A percentile compares a stretch with the other conserved stretches of the same genome.
These are phyloP conservation scores for Lagenidium sp. DNA, from an alignment of 352 stramenopile species.

Conservation along the genomic window DNA sequence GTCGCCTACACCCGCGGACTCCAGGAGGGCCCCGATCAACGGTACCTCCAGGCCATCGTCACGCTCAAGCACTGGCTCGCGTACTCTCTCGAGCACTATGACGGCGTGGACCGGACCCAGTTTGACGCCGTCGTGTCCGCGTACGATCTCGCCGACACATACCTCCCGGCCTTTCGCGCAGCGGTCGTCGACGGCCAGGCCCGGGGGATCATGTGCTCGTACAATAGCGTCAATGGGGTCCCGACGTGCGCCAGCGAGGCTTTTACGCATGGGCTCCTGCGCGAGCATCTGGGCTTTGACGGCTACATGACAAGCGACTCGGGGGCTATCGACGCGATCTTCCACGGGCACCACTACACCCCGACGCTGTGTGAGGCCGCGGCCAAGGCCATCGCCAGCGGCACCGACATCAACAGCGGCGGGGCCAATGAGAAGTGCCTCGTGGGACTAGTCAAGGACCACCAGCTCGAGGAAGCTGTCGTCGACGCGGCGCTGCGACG, in stretches of 20 bases:
- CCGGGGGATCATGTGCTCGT: slow-evolving; percentile 93
- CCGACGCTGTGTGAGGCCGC: slow-evolving; percentile 58
- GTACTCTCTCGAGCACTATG: slow-evolving; percentile 85
- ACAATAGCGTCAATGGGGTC: slow-evolving; percentile 94
- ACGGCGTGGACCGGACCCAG: slow-evolving; percentile 57
- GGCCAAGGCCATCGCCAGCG: slow-evolving; percentile 49
- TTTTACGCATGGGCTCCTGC: slow-evolving; percentile 65
- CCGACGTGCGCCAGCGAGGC: slow-evolving; percentile 87
- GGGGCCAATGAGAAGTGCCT: slow-evolving; percentile 77
- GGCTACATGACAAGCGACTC: slow-evolving; percentile 96
- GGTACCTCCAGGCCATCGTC: slow-evolving; percentile 77
- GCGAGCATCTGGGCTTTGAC: slow-evolving; percentile 79
- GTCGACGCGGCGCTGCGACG: slow-evolving; percentile 48
- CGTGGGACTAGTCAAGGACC: slow-evolving; percentile 34
- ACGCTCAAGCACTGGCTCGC: slow-evolving; percentile 93
- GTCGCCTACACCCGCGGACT: slow-evolving; percentile 85
- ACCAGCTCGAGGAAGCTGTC: slow-evolving; percentile 34
- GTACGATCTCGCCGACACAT: slow-evolving; percentile 92
- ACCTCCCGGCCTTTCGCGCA: slow-evolving; percentile 78
- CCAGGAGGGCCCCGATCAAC: slow-evolving; percentile 64
- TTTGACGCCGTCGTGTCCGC: slow-evolving; percentile 87
- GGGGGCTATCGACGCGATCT: slow-evolving; percentile 84
- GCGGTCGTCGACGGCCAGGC: slow-evolving; percentile 75
- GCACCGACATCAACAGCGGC: slow-evolving; percentile 85
- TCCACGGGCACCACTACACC: slow-evolving; percentile 66